These are phyloP conservation scores for Gonium pectorale DNA, from an alignment of 139 green algal genomes.

Conservation along the genomic window DNA sequence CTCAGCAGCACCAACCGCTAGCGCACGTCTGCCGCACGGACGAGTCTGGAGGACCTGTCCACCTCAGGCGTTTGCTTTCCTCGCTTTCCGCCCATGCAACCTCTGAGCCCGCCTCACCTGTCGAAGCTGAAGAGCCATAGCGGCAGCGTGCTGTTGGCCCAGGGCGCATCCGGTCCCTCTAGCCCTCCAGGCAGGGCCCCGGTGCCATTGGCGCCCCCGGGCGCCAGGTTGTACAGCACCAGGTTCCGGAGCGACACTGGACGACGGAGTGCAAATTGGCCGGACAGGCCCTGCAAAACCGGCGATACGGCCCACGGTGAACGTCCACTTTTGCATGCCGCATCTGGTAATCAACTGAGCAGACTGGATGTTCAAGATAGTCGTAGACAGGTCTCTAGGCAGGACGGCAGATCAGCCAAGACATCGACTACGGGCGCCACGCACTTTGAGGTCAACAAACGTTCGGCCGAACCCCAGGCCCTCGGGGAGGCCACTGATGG, in stretches of 20 bases:
- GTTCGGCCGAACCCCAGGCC: background rate
- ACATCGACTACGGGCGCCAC: no score
- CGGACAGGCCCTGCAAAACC: background rate
- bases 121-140: background rate
- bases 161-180: background rate
- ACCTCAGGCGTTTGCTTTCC: no score
- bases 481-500: background rate
- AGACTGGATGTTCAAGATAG: background rate
- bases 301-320: no score
- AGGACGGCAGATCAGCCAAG: no score
- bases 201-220: background rate
- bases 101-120: no score
- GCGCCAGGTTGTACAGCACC: slow-evolving; percentile 30
- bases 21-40: no score
- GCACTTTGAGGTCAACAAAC: background rate
- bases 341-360: no score
- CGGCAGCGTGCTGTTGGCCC: slow-evolving; percentile 11
- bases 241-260: slow-evolving; percentile 8
- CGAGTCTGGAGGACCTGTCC: no score
- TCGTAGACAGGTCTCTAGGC: background rate
- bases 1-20: no score
- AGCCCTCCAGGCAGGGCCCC: no score
- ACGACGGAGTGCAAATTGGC: background rate
- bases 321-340: no score
- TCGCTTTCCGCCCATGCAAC: no score